Evolutionary conservation across 306 rosid species (phyloP), one percentile per base, ranked within the genome.

Genomic region (Prunus mongolica): DNA sequence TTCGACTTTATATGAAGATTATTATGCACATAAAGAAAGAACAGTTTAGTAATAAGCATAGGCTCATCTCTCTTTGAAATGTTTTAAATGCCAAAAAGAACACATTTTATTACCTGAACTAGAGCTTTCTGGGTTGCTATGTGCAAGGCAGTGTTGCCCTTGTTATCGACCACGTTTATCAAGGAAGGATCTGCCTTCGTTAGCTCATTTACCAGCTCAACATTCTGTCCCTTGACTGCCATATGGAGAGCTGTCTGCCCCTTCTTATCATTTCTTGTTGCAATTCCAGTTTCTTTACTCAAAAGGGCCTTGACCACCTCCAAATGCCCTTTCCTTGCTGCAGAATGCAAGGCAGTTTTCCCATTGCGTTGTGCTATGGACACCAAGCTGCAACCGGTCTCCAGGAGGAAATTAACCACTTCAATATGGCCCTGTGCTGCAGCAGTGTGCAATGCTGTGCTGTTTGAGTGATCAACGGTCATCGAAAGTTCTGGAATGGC

Each of bases 231-330:
- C 82, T 91, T 91, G 19, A 84, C 95, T 13, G 90, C 93, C 97
- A 91, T 91, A 76, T 91, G 97, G 30, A 91, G 95, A 47, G 89
- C 90, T 44, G 95, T 91, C 91, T 91, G 95, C 56, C 91, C 91
- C 84, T 91, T 91, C 78, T 84, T 88, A 81, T 91, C 95, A 54
- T 16, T 79, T 84, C 91, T 85, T 44, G 34, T 74, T 14, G 86
- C 87, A 70, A 85, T 82, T 72, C 84, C 91, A 73, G 91, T 86
- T 69, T 86, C 95, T 68, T 82, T 85, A 51, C 72, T 72, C 68
- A 91, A 71, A 54, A 91, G 83, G 71, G 97, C 87, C 80, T 78
- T 81, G 81, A 91, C 67, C 6, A 89, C 79, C 76, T 88, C 87
- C 67, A 85, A 81, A 27, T 91, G 86, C 30, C 97, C 97, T 15